A percentile compares a stretch with the other conserved stretches of the same genome.
phyloP scores from a whole-genome alignment of 345 rosid species.

The Citrus unshiu region DNA sequence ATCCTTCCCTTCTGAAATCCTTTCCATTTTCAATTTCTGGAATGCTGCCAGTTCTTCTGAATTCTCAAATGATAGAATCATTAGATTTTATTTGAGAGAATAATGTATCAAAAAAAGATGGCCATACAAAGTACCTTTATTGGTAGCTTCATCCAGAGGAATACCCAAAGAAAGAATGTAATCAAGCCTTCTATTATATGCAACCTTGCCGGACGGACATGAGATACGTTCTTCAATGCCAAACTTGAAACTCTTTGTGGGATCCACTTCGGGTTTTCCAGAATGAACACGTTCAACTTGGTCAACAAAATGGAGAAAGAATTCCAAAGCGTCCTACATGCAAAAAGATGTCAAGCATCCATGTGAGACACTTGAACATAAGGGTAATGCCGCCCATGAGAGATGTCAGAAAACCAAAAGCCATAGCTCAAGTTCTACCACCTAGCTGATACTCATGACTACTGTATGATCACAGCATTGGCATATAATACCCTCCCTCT shows the following conservation, averaged over 20 bases:
- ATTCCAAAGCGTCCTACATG: conserved; percentile 95
- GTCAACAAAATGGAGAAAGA: conserved; percentile 85
- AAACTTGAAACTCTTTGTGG: conserved; percentile 88
- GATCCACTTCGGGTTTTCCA: conserved; percentile 64
- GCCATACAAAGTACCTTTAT: conserved; percentile 51
- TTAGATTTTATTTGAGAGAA: background rate
- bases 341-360: conserved; percentile 17
- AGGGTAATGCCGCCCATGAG: conserved; percentile 1
- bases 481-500: background rate
- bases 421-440: background rate
- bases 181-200: conserved; percentile 84
- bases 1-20: conserved; percentile 60
- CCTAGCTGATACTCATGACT: background rate
- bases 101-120: conserved; percentile 10
- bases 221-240: conserved; percentile 90
- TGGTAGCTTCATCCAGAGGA: conserved; percentile 85
- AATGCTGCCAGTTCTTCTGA: conserved; percentile 79
- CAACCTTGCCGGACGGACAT: conserved; percentile 93
- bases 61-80: conserved; percentile 25
- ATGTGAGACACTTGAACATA: background rate
- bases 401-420: background rate
- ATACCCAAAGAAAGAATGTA: conserved; percentile 89
- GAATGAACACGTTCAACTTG: conserved; percentile 82
- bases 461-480: background rate
- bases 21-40: conserved; percentile 63